Percentiles rank a stretch among this genome's conserved stretches.
phyloP scores from a whole-genome alignment of 768 basidiomycete genomes.

The Psilocybe cyanescens region DNA sequence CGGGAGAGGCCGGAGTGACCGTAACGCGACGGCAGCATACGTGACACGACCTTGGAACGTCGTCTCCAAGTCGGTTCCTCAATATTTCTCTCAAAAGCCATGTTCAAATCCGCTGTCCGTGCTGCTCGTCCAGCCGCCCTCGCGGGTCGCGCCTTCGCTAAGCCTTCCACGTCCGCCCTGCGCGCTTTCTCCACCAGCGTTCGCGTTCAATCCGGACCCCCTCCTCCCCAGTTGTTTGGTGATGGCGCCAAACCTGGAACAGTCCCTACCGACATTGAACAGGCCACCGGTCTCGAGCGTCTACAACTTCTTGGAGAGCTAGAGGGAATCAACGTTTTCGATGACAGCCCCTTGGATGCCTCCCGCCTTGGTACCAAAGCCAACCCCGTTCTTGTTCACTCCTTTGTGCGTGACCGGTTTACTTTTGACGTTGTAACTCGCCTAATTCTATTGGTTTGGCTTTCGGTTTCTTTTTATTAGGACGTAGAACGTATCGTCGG shows the following conservation, averaged over 20 bases:
- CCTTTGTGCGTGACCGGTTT: conserved; percentile 63
- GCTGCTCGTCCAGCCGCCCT: conserved; percentile 47
- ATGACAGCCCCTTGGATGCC: conserved; percentile 82
- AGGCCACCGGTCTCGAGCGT: conserved; percentile 96
- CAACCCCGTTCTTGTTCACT: conserved; percentile 87
- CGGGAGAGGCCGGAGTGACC: conserved; percentile 36
- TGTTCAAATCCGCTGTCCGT: conserved; percentile 51
- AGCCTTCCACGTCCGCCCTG: conserved; percentile 34
- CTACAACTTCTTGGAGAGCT: conserved; percentile 89
- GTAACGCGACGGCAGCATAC: conserved; percentile 13
- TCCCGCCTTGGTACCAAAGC: conserved; percentile 86
- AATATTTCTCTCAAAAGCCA: conserved; percentile 31
- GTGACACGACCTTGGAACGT: conserved; percentile 20
- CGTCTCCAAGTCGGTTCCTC: conserved; percentile 10
- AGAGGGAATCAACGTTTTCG: conserved; percentile 90
- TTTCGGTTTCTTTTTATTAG: conserved; percentile 39
- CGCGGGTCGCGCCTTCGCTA: conserved; percentile 40
- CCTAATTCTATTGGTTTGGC: conserved; percentile 3
- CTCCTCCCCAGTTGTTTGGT: conserved; percentile 71
- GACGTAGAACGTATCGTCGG: conserved; percentile 85
- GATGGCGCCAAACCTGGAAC: conserved; percentile 72
- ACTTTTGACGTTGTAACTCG: not conserved
- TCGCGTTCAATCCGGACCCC: conserved; percentile 57
- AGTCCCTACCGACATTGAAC: conserved; percentile 84
- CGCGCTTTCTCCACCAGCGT: conserved; percentile 67